Percentiles rank a stretch among this genome's conserved stretches.
Evolutionary conservation across 257 asterid species (phyloP).

Genomic region (Solanum appendiculatum): DNA sequence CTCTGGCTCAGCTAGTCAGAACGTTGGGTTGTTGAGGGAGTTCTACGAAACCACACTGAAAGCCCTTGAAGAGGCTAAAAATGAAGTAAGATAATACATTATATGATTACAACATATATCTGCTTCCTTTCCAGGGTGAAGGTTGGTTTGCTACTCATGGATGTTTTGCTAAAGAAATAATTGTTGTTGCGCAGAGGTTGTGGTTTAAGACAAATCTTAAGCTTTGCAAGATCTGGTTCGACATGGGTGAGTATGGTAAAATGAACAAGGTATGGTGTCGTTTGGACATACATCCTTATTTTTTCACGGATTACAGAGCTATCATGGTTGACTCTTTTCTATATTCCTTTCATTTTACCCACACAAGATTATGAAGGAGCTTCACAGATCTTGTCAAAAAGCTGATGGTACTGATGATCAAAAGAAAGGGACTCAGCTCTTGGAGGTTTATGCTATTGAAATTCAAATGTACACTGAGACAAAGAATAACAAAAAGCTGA

Average conservation of each 20-base stretch:
- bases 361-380: conserved; percentile 79
- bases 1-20: conserved; percentile 92
- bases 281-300: background rate
- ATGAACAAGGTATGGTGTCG: conserved; percentile 65
- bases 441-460: conserved; percentile 97
- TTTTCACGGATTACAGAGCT: background rate
- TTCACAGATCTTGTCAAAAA: conserved; percentile 91
- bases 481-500: conserved; percentile 89
- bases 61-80: conserved; percentile 97
- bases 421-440: conserved; percentile 90
- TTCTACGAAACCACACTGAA: conserved; percentile 87
- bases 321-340: background rate
- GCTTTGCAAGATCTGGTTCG: conserved; percentile 97
- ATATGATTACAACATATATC: background rate
- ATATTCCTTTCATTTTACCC: background rate
- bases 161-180: background rate
- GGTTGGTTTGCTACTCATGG: background rate
- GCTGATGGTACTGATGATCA: conserved; percentile 97
- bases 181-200: conserved; percentile 43
- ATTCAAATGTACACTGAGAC: conserved; percentile 98
- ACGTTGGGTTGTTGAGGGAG: conserved; percentile 69
- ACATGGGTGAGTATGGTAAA: conserved; percentile 85
- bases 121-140: background rate
- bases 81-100: conserved; percentile 47
- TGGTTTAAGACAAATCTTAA: conserved; percentile 98